Conservation (phyloP, 306 rosid genomes). For the Sesbania bispinosa region DNA sequence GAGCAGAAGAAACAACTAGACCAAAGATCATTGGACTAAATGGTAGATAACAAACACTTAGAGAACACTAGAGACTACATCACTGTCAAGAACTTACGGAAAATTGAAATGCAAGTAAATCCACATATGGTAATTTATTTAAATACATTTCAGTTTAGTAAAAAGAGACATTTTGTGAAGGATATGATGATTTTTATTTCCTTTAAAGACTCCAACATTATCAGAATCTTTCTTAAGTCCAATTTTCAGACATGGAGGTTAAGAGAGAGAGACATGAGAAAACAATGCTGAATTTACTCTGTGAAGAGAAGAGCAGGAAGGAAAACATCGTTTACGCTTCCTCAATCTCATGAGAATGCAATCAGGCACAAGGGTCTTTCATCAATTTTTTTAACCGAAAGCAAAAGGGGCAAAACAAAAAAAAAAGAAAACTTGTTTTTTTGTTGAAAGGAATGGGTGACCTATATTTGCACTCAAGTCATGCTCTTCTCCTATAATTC, state of each 20-base stretch:
- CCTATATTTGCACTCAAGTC: constrained; percentile 64
- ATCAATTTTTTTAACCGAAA: constrained; percentile 39
- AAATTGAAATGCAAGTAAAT: neutral
- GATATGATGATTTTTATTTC: neutral
- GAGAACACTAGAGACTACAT: constrained; percentile 4
- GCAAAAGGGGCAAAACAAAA: constrained; percentile 14
- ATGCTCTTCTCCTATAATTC: constrained; percentile 52
- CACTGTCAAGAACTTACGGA: neutral
- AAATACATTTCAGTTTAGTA: neutral
- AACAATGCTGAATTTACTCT: constrained; percentile 43
- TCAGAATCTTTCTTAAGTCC: neutral
- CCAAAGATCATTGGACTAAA: neutral
- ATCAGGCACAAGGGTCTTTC: constrained; percentile 28
- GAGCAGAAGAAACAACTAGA: constrained; percentile 7
- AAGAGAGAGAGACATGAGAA: neutral
- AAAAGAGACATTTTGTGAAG: neutral
- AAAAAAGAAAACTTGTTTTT: constrained; percentile 16
- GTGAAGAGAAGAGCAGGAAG: constrained; percentile 79
- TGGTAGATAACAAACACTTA: neutral
- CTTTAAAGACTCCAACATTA: constrained; percentile 1
- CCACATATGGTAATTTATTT: neutral
- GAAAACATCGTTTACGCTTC: constrained; percentile 80
- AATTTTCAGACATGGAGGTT: constrained; percentile 2
- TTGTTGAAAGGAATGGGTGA: constrained; percentile 36
- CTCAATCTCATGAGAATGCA: constrained; percentile 76